Evolutionary conservation across 2,329 filamentous ascomycete species (phyloP).

Genomic region (Parasarocladium wereldwijsianum): DNA sequence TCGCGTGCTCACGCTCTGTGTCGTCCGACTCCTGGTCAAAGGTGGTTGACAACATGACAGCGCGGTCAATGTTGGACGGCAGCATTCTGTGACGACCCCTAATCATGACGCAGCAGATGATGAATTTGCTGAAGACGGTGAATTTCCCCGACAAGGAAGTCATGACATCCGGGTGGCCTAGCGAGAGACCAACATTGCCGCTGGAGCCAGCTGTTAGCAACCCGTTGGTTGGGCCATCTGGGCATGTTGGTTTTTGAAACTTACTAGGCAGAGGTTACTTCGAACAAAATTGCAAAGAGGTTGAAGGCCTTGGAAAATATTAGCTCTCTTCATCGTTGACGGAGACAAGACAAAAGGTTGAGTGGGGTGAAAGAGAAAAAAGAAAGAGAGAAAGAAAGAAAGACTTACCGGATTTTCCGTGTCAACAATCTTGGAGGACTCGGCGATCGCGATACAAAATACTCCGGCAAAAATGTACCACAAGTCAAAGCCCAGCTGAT

Average conservation of each 20-base stretch:
- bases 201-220: constrained; percentile 9
- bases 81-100: constrained; percentile 20
- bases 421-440: constrained; percentile 5
- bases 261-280: constrained; percentile 1
- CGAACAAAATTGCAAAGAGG: background rate
- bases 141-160: constrained; percentile 17
- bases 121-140: constrained; percentile 18
- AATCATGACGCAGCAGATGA: constrained; percentile 23
- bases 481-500: constrained; percentile 24
- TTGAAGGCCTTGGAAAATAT: constrained; percentile 5
- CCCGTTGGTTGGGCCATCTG: background rate
- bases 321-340: background rate
- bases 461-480: constrained; percentile 25
- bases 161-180: constrained; percentile 16
- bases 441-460: constrained; percentile 18
- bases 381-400: background rate
- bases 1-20: too few relatives aligned
- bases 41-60: constrained; percentile 18
- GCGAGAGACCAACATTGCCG: constrained; percentile 20
- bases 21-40: too few relatives aligned
- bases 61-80: constrained; percentile 18
- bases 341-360: background rate
- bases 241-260: background rate
- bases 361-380: too few relatives aligned
- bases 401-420: constrained; percentile 3